These are phyloP conservation scores for Neocallimastix lanati DNA, from an alignment of 192 early-diverging fungal genomes.

Conservation along the genomic window DNA sequence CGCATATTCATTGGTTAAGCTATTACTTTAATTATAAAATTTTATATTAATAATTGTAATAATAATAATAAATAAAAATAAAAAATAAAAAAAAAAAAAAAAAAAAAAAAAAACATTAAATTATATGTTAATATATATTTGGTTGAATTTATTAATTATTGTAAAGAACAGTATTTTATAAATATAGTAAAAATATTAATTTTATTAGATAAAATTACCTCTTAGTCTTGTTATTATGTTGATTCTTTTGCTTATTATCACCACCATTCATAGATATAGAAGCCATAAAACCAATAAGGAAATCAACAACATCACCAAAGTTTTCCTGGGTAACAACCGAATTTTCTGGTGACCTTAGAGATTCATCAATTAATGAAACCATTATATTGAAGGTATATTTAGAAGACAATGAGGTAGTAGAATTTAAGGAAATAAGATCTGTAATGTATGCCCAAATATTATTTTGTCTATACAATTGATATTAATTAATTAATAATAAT, in stretches of 20 bases:
- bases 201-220: too few species aligned
- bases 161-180: too few species aligned
- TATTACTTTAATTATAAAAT: conserved; percentile 14
- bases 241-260: background rate
- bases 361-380: conserved; percentile 15
- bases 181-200: too few species aligned
- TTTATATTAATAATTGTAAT: too few species aligned
- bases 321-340: conserved; percentile 32
- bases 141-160: too few species aligned
- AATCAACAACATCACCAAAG: conserved; percentile 55
- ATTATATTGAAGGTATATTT: conserved; percentile 44
- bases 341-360: conserved; percentile 6
- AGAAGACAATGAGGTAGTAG: conserved; percentile 38
- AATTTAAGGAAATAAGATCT: conserved; percentile 26
- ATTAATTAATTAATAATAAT: too few species aligned
- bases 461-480: background rate
- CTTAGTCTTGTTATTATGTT: background rate
- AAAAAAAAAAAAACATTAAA: too few species aligned
- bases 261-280: conserved; percentile 7
- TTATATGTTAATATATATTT: too few species aligned
- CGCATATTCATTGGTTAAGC: conserved; percentile 36
- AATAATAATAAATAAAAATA: too few species aligned
- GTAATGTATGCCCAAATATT: conserved; percentile 29
- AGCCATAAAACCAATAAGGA: conserved; percentile 42
- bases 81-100: too few species aligned